These are phyloP conservation scores for Coprinopsis strossmayeri DNA, from an alignment of 768 basidiomycete genomes.

Conservation along the genomic window DNA sequence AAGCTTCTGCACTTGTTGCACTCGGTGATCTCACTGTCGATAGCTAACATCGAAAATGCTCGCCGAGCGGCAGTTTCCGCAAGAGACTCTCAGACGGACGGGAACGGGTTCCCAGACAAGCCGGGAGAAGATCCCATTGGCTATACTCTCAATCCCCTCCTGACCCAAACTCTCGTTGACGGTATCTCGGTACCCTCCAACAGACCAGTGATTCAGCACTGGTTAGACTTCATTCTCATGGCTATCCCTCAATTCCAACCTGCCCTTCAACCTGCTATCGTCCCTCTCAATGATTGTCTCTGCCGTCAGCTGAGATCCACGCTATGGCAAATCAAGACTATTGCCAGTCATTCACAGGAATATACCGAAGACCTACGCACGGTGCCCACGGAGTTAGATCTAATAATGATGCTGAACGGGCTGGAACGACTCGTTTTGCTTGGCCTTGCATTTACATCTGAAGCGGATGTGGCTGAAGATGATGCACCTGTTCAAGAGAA, in stretches of 20 bases:
- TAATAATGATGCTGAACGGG: constrained; percentile 77
- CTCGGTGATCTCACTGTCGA: constrained; percentile 68
- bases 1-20: constrained; percentile 90
- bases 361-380: constrained; percentile 38
- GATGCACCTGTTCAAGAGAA: constrained; percentile 51
- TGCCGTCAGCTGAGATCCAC: constrained; percentile 59
- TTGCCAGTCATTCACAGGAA: constrained; percentile 29
- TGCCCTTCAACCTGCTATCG: constrained; percentile 55
- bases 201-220: constrained; percentile 82
- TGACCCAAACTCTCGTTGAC: constrained; percentile 75
- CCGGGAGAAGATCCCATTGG: constrained; percentile 26
- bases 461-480: constrained; percentile 46
- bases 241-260: constrained; percentile 83
- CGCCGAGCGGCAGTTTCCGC: constrained; percentile 16
- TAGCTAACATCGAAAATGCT: constrained; percentile 26
- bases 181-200: constrained; percentile 68
- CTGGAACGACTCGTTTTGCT: constrained; percentile 78
- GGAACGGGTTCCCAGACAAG: constrained; percentile 15
- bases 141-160: constrained; percentile 60
- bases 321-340: constrained; percentile 47
- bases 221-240: constrained; percentile 95
- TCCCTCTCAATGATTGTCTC: constrained; percentile 74
- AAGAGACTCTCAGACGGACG: constrained; percentile 11
- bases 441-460: constrained; percentile 55
- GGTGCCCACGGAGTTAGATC: constrained; percentile 68